Evolutionary conservation across 192 early-diverging fungal species (phyloP), one percentile per base, ranked within the genome.

Genomic region (Umbelopsis ramanniana): DNA sequence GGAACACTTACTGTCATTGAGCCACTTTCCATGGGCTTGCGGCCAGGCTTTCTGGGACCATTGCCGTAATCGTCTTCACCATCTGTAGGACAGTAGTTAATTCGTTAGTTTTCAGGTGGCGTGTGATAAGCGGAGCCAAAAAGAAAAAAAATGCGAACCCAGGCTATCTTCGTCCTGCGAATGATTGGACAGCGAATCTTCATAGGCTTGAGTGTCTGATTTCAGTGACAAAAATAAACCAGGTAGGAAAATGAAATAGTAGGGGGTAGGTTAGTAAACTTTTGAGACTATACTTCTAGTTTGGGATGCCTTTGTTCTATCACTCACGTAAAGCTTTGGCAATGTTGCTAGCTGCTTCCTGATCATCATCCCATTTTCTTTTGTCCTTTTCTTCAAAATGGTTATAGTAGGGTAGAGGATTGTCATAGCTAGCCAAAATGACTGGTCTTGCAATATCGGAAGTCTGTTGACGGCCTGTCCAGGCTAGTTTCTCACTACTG

Each of bases 161-260:
- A 63, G 33, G 57, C 57, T 63, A 63, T 63, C 57, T 63, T 63
- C 57, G 57, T 63, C 57, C 57, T 63, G 57, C 57, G 57, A 63
- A 63, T 63, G 57, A 37, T 63, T 63, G 57, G 57, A 63, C 29
- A 63, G 33, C 17, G 57, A 63, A 33, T 63, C 57, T 63, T 63
- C 57, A 17, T 63, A 63, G 33, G 57, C 57, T 12, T 63, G 57
- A 63, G 57, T 63, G 33, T 63, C 57, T 63, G 29, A 63, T 63
- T 63, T 35, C 29, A 63, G 17, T 63, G 57, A 63, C 11, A 19
- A 37, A 63, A 37, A 35, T 63, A 63, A 63, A 12, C 57, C 26
- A 63, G 57, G 57, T 63, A 63, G 29, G 57, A 19, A 63, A 38
- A 63, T 37, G 1, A 4, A 17, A 19, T 29, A 14, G 7, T 33